These are phyloP conservation scores for Saccharomyces hybrid DNA, from an alignment of 1,139 yeast species.

Conservation along the genomic window DNA sequence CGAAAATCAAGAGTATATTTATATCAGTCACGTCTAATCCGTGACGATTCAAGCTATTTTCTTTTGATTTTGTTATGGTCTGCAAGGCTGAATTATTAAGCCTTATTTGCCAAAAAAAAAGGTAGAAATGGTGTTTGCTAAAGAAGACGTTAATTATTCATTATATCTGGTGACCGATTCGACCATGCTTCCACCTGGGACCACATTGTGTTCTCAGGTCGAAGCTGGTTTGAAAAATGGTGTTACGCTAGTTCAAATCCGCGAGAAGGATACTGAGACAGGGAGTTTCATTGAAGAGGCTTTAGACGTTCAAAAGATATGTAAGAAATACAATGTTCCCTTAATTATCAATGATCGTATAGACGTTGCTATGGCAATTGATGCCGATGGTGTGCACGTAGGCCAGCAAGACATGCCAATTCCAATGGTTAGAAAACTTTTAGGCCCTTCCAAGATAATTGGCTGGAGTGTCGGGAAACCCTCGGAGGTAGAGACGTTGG, in stretches of 20 bases:
- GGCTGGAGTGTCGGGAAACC: slow-evolving; percentile 69
- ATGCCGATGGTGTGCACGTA: slow-evolving; percentile 88
- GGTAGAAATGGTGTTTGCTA: slow-evolving; percentile 14
- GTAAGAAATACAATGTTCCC: slow-evolving; percentile 57
- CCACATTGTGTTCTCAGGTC: slow-evolving; percentile 55
- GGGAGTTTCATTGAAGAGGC: slow-evolving; percentile 62
- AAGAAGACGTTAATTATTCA: slow-evolving; percentile 45
- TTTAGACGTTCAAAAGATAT: slow-evolving; percentile 49
- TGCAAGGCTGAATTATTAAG: not conserved
- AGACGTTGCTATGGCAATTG: slow-evolving; percentile 84
- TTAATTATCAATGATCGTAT: slow-evolving; percentile 80
- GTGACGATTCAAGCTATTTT: not conserved
- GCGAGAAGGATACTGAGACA: slow-evolving; percentile 74
- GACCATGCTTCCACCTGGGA: slow-evolving; percentile 59
- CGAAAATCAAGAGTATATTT: not conserved
- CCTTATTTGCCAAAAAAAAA: too few species aligned
- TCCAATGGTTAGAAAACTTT: slow-evolving; percentile 46
- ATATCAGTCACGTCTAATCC: not conserved
- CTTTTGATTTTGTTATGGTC: not conserved
- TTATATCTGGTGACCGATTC: slow-evolving; percentile 80
- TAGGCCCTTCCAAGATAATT: slow-evolving; percentile 69
- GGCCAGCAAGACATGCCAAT: slow-evolving; percentile 92
- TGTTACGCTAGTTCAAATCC: slow-evolving; percentile 71
- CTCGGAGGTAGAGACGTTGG: slow-evolving; percentile 52
- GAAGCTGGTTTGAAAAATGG: slow-evolving; percentile 60